Evolutionary conservation across 371 early-diverging fungal genomes (phyloP), one percentile per base, ranked within the genome.

Genomic region (Lichtheimia ramosa): DNA sequence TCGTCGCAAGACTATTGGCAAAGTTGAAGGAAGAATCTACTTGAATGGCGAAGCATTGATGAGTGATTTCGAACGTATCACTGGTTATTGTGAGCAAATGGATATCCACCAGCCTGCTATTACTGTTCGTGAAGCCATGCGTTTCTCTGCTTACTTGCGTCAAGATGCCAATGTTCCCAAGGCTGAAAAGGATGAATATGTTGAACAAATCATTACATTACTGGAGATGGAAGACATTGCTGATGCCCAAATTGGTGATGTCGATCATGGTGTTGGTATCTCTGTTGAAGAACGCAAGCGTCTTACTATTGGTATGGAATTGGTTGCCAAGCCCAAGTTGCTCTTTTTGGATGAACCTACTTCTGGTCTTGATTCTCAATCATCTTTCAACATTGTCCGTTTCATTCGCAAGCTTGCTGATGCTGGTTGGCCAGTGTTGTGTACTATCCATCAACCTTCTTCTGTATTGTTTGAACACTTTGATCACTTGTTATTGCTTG

Each of bases 261-360:
- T 79, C 7, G 78, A 69, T n/a, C n/a, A 43, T 27, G 73, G 73
- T 23, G 40, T 71, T 59, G 86, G 86, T 50, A 77, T 86, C 7
- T 79, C 79, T 46, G 75, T 86, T 10, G 88, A 87, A 54, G 88
- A 88, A 71, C 79, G 83, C 61, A 83, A 85, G 59, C 83, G 89
- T 25, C 75, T 87, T 55, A 81, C 82, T 20, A 89, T 90, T 48
- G 91, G 80, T n/a, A 68, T 68, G 59, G 91, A 91, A 64, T 75
- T 93, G 14, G 86, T 93, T 7, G 85, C 89, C 24, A 84, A 83
- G 63, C 90, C 91, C 18, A 69, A 79, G 48, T 73, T 92, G 12
- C 71, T 92, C 53, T 91, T 92, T 73, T 71, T 94, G 58, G 94
- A 94, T 71, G 94, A 94, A 66, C 92, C 93, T 12, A 92, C 93